Evolutionary conservation across 2,329 filamentous ascomycete species (phyloP), one percentile per base, ranked within the genome.

Genomic region (Pyrenophora tritici-repentis): DNA sequence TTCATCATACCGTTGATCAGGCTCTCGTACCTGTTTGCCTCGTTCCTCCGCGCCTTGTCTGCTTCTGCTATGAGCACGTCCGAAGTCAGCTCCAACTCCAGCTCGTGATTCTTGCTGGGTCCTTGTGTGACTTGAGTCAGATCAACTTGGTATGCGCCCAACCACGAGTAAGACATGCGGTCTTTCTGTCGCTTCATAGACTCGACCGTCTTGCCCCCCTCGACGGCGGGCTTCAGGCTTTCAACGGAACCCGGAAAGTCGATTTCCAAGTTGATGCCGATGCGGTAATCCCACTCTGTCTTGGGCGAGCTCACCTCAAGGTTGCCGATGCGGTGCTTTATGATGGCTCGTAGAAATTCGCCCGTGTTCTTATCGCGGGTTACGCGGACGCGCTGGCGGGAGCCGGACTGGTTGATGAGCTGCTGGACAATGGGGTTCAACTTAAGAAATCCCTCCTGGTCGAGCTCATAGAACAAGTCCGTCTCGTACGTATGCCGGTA

Each of bases 241-340:
- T 85, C 79, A 0, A 89, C 66, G 1, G 84, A 79, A 18, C 91
- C 90, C 3, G 75, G 69, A 78, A 87, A 96, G 46, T 87, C 83
- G 83, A 95, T 91, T 83, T 99, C 95, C 2, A 99, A 82, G 68
- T 96, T 97, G 67, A 99, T 86, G 65, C 91, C 96, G 61, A 99
- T 87, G 9, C 94, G 89, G 75, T 91, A 96, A 74, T 99, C 94
- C 66, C 97, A 89, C 3, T 85, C 84, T 7, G 83, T 83, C 42
- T 79, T 78, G 0, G 94, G 93, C 62, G 91, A 88, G 73, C 89
- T 87, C 14, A 99, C 82, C 64, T 96, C 89, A n/a, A 97, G 77
- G 70, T 99, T 91, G 20, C 85, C 86, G 12, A 97, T 81, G n/a
- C 91, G 86, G 20, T 87, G 86, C 78, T 99, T 99, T 74, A 99